These are phyloP conservation scores for Capsicum rhomboideum DNA, from an alignment of 257 asterid species.

Conservation along the genomic window DNA sequence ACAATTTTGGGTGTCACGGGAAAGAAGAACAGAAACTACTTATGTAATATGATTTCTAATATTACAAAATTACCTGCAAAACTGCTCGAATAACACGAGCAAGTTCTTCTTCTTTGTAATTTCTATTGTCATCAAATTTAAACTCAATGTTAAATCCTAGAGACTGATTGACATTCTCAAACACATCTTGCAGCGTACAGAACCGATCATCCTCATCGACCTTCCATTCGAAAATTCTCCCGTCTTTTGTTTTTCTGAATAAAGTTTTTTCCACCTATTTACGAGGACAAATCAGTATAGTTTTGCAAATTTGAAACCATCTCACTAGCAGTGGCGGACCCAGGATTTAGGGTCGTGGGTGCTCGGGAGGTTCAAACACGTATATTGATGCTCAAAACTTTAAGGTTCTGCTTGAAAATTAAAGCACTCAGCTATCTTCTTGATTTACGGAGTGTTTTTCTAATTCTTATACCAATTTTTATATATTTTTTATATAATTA, in stretches of 20 bases:
- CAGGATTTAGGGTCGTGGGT: too few relatives aligned
- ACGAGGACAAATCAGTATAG: neutral
- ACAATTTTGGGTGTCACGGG: neutral
- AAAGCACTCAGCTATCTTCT: too few relatives aligned
- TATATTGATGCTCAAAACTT: too few relatives aligned
- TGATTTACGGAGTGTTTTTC: too few relatives aligned
- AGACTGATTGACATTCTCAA: conserved; percentile 7
- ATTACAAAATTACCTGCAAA: conserved; percentile 9
- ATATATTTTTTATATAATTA: too few relatives aligned
- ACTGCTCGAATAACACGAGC: neutral
- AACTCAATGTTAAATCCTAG: conserved; percentile 24
- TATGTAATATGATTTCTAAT: neutral
- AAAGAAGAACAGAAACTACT: neutral
- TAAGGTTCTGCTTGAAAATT: too few relatives aligned
- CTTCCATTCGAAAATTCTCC: conserved; percentile 16
- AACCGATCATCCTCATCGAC: conserved; percentile 18
- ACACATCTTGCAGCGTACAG: conserved; percentile 16
- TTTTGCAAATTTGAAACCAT: neutral
- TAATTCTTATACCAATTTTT: too few relatives aligned
- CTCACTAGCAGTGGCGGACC: too few relatives aligned
- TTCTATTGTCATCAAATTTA: conserved; percentile 10
- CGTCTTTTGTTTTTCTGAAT: conserved; percentile 18
- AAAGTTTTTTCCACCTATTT: conserved; percentile 19
- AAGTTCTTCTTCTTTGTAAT: conserved; percentile 8
- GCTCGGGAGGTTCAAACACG: too few relatives aligned